Conservation (phyloP, 495 filamentous ascomycete genomes). For the Apiosordaria backusii region DNA sequence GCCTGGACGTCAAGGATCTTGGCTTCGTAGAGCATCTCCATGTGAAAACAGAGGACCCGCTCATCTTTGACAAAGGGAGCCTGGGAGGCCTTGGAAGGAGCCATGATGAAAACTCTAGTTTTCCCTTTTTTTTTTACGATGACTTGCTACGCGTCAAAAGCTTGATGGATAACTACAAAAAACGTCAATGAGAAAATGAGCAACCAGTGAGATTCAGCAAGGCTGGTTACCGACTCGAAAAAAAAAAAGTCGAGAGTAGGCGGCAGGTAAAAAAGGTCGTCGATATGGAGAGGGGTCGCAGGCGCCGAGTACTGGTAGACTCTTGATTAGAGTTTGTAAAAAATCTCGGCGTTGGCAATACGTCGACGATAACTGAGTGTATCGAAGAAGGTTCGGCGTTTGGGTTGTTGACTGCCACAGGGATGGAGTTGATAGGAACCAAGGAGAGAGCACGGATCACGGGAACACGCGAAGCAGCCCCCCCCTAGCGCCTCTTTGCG, state of each 20-base stretch:
- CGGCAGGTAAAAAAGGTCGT: neutral
- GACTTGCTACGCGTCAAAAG: neutral
- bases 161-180: neutral
- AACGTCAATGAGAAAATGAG: neutral
- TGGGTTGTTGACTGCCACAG: neutral
- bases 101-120: slow-evolving; percentile 26
- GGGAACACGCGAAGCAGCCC: slow-evolving; percentile 24
- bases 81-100: slow-evolving; percentile 35
- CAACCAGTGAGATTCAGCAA: neutral
- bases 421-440: slow-evolving; percentile 4
- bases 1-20: slow-evolving; percentile 80
- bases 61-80: slow-evolving; percentile 81
- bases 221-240: neutral
- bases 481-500: neutral
- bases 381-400: neutral
- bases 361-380: neutral
- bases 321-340: neutral
- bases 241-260: neutral
- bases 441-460: slow-evolving; percentile 24
- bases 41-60: slow-evolving; percentile 93
- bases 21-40: slow-evolving; percentile 93
- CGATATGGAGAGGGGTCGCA: neutral
- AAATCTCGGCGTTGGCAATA: neutral
- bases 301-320: neutral
- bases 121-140: neutral